Evolutionary conservation across 768 basidiomycete genomes (phyloP).

Genomic region (Lyophyllum shimeji): DNA sequence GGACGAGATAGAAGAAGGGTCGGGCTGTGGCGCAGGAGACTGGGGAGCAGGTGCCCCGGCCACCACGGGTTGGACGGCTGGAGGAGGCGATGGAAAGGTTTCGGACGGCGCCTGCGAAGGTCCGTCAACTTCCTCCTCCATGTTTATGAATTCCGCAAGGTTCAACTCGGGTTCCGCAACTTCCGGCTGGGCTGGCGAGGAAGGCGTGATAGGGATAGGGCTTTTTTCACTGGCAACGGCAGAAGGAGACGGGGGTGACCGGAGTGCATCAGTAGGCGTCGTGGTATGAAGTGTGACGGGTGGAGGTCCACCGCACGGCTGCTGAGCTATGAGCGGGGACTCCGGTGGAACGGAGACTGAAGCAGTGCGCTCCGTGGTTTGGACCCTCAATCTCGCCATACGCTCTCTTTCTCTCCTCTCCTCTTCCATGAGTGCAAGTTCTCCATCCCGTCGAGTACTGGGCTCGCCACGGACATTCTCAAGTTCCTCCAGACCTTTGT

Average conservation of each 20-base stretch:
- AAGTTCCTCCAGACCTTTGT: constrained; percentile 91
- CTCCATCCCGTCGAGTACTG: constrained; percentile 43
- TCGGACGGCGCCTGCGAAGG: constrained; percentile 31
- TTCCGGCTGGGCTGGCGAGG: constrained; percentile 34
- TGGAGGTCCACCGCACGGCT: constrained; percentile 64
- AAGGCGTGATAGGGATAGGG: constrained; percentile 1
- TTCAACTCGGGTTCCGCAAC: constrained; percentile 62
- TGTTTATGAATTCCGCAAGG: constrained; percentile 74
- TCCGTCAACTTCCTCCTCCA: constrained; percentile 59
- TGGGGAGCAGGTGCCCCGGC: constrained; percentile 19
- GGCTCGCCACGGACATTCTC: constrained; percentile 66
- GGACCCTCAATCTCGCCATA: constrained; percentile 56
- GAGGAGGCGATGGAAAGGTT: constrained; percentile 12
- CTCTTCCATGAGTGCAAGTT: constrained; percentile 62
- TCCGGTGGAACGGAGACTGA: constrained; percentile 73
- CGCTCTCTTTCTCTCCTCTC: constrained; percentile 72
- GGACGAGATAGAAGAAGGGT: constrained; percentile 22
- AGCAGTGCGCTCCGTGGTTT: constrained; percentile 45
- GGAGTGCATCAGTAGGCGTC: constrained; percentile 23
- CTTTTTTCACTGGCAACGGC: constrained; percentile 24
- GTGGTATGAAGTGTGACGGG: constrained; percentile 51
- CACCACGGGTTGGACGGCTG: constrained; percentile 4
- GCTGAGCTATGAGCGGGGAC: constrained; percentile 54
- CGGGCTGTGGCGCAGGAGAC: constrained; percentile 7
- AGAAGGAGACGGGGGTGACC: constrained; percentile 26